Conservation (phyloP, 768 basidiomycete genomes). For the Mrakia frigida region DNA sequence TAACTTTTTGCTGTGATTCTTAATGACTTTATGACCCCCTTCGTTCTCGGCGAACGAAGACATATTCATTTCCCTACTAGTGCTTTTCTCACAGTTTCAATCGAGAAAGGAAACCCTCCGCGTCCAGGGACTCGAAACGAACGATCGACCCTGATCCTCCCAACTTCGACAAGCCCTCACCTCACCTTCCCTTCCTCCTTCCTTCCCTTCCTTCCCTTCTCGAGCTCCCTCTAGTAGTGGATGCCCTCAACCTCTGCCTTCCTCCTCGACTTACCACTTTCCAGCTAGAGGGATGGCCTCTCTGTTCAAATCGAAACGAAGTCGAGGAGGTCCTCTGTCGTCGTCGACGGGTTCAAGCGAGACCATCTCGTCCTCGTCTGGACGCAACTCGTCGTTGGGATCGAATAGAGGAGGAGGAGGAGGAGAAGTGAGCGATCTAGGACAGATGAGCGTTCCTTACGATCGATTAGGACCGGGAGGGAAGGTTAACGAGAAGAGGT, state of each 20-base stretch:
- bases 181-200: neutral
- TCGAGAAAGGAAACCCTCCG: no score
- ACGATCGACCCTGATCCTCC: neutral
- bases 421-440: constrained; percentile 24
- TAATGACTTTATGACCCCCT: neutral
- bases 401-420: constrained; percentile 9
- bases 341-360: neutral
- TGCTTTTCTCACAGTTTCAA: no score
- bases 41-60: neutral
- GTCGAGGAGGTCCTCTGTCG: neutral
- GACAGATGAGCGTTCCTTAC: constrained; percentile 32
- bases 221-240: neutral
- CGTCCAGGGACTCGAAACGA: no score
- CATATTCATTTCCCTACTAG: no score
- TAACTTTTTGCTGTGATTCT: neutral
- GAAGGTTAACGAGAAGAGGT: constrained; percentile 19
- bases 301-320: constrained; percentile 31
- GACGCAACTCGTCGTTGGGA: neutral
- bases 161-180: neutral
- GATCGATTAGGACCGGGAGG: constrained; percentile 18
- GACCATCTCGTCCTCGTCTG: neutral
- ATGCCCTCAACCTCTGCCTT: neutral
- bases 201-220: neutral
- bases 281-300: neutral
- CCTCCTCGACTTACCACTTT: neutral